phyloP scores from a whole-genome alignment of 495 filamentous ascomycete species.

The Schizothecium vesticola region DNA sequence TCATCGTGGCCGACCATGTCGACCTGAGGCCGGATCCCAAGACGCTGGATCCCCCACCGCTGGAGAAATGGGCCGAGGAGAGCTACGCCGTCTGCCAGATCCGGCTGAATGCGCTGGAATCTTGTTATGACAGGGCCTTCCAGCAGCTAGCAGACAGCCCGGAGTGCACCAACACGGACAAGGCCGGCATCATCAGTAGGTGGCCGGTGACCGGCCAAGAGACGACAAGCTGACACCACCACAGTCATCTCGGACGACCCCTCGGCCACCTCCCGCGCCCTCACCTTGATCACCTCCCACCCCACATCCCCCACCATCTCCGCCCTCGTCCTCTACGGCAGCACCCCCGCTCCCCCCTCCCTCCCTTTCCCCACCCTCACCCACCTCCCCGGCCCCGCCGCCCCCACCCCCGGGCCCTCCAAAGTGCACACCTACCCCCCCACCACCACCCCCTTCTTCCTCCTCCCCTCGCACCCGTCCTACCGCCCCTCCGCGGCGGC shows the following conservation, averaged over 20 bases:
- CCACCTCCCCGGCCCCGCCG: constrained; percentile 12
- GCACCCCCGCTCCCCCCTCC: not conserved
- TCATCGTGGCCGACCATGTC: constrained; percentile 26
- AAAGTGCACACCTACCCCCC: constrained; percentile 29
- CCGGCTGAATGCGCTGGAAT: not conserved
- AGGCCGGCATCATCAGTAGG: constrained; percentile 35
- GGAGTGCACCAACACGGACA: constrained; percentile 25
- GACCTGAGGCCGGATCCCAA: constrained; percentile 11
- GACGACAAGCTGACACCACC: not conserved
- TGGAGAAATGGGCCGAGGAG: constrained; percentile 58
- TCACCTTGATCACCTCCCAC: not conserved
- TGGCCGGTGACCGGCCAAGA: not conserved
- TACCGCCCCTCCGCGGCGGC: constrained; percentile 36
- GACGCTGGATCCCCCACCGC: constrained; percentile 41
- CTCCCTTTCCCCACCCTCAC: constrained; percentile 9
- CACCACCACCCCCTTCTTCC: constrained; percentile 27
- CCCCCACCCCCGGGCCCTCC: not conserved
- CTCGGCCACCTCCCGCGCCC: not conserved
- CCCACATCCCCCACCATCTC: constrained; percentile 23
- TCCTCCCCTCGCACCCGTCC: constrained; percentile 35
- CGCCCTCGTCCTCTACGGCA: constrained; percentile 30
- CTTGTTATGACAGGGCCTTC: constrained; percentile 6
- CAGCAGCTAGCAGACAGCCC: constrained; percentile 8
- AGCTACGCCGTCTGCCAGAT: constrained; percentile 49
- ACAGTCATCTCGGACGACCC: not conserved